A percentile compares a stretch with the other conserved stretches of the same genome.
phyloP scores from a whole-genome alignment of 495 filamentous ascomycete genomes.

The Friedmanniomyces endolithicus region DNA sequence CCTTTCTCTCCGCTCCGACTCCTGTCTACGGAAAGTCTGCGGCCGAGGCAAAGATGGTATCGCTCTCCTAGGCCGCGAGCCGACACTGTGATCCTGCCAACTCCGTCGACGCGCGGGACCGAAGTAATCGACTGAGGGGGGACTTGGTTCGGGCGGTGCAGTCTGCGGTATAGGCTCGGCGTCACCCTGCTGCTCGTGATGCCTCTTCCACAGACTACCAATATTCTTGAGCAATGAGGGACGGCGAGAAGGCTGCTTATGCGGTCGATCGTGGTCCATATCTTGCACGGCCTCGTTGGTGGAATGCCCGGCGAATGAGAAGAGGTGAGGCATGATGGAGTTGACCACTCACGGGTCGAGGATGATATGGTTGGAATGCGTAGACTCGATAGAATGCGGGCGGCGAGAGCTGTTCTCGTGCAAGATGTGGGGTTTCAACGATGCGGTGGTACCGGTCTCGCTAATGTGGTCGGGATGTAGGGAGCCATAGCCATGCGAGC shows the following conservation, averaged over 20 bases:
- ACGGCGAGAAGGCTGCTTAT: slow-evolving; percentile 22
- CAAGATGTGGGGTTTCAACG: neutral
- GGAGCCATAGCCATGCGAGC: neutral
- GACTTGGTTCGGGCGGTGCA: neutral
- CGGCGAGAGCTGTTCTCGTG: neutral
- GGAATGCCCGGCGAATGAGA: slow-evolving; percentile 20
- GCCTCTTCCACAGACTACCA: slow-evolving; percentile 25
- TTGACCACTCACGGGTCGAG: slow-evolving; percentile 11
- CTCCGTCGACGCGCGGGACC: slow-evolving; percentile 11
- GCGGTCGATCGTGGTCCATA: slow-evolving; percentile 16
- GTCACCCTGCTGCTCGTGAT: slow-evolving; percentile 11
- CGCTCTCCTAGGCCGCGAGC: slow-evolving; percentile 34
- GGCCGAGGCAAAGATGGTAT: slow-evolving; percentile 67
- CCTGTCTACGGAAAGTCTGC: slow-evolving; percentile 66
- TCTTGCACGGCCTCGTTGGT: slow-evolving; percentile 11
- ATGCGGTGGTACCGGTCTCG: neutral
- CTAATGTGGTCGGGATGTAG: neutral
- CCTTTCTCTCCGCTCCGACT: slow-evolving; percentile 63
- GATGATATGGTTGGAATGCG: neutral
- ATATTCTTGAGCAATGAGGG: slow-evolving; percentile 24
- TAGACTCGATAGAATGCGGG: neutral
- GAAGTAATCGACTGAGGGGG: slow-evolving; percentile 2
- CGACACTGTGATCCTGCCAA: neutral
- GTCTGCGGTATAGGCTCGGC: neutral
- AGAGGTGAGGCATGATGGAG: slow-evolving; percentile 17